Conservation (phyloP, 2,329 filamentous ascomycete genomes). For the Fusarium armeniacum region DNA sequence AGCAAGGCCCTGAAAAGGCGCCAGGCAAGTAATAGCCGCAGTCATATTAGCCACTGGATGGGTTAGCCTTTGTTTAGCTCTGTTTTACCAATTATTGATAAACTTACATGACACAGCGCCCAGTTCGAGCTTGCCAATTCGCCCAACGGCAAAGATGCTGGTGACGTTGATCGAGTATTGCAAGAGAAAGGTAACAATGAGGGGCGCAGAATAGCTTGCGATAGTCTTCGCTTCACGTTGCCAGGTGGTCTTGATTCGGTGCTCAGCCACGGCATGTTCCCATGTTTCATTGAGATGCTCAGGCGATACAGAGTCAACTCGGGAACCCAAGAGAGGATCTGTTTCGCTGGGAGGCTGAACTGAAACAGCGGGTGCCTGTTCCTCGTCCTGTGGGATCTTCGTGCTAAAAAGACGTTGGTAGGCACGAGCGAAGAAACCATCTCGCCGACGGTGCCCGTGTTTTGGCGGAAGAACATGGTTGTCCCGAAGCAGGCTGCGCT, state of each 20-base stretch:
- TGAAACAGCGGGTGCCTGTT: slow-evolving; percentile 56
- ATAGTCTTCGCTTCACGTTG: slow-evolving; percentile 89
- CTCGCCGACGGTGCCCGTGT: slow-evolving; percentile 56
- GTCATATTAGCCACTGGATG: slow-evolving; percentile 74
- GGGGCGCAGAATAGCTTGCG: slow-evolving; percentile 75
- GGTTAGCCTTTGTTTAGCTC: slow-evolving; percentile 24
- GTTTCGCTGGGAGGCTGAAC: slow-evolving; percentile 59
- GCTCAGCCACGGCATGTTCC: slow-evolving; percentile 86
- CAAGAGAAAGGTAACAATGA: slow-evolving; percentile 79
- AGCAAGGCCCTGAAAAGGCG: slow-evolving; percentile 85
- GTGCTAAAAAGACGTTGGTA: slow-evolving; percentile 70
- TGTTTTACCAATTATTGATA: neutral
- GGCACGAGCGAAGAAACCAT: slow-evolving; percentile 56
- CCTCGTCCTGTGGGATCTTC: slow-evolving; percentile 57
- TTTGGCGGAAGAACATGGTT: slow-evolving; percentile 76
- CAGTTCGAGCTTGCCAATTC: slow-evolving; percentile 74
- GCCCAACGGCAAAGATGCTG: slow-evolving; percentile 83
- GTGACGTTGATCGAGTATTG: slow-evolving; percentile 89
- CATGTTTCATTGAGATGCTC: slow-evolving; percentile 79
- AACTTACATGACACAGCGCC: slow-evolving; percentile 60
- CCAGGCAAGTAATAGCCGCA: slow-evolving; percentile 82
- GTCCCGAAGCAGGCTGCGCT: slow-evolving; percentile 73
- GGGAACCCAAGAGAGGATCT: slow-evolving; percentile 57
- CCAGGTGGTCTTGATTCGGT: slow-evolving; percentile 91
- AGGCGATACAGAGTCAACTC: slow-evolving; percentile 60